Evolutionary conservation across 805 yeast species (phyloP), one percentile per base, ranked within the genome.

Genomic region (Candida pseudoglaebosa): DNA sequence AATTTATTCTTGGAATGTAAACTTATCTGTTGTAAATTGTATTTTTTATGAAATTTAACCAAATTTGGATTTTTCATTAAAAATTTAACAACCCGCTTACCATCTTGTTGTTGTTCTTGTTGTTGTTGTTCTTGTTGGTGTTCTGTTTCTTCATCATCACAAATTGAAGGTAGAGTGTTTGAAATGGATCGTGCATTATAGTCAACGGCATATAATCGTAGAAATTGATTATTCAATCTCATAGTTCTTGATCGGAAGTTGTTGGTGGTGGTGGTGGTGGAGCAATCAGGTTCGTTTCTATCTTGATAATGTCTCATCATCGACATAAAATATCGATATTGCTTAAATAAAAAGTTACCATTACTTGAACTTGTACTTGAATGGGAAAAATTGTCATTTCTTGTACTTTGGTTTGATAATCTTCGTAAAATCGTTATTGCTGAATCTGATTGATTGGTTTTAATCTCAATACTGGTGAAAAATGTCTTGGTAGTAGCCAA

Each of bases 141-240:
- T 8, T 29, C n/a, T 15, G 6, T 24, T 8, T 5, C 12, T 15
- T 13, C 13, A 9, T 34, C 24, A 19, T 24, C 31, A 8, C 7
- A 4, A 10, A 24, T 12, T 38, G 47, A 46, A 9, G 56, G 57
- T 4, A 54, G 34, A 3, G 56, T 50, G 36, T 39, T 43, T 2
- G 49, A 33, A 12, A 37, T 36, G 5, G 48, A 35, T 39, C 77
- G 59, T 12, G 72, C 62, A n/a, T 64, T 54, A 42, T 59, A 67
- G 48, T 77, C 80, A 33, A 67, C 60, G 1, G 82, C 73, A 44
- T 75, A 77, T 26, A 73, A 56, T 38, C 73, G 56, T 17, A 78
- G 53, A 41, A 77, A 77, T 22, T 58, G 56, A 5, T 77, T 57
- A 49, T 78, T 78, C 32, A 77, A 63, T 39, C 82, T 61, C 24